Conservation (phyloP, 345 rosid genomes). For the Hevea brasiliensis region DNA sequence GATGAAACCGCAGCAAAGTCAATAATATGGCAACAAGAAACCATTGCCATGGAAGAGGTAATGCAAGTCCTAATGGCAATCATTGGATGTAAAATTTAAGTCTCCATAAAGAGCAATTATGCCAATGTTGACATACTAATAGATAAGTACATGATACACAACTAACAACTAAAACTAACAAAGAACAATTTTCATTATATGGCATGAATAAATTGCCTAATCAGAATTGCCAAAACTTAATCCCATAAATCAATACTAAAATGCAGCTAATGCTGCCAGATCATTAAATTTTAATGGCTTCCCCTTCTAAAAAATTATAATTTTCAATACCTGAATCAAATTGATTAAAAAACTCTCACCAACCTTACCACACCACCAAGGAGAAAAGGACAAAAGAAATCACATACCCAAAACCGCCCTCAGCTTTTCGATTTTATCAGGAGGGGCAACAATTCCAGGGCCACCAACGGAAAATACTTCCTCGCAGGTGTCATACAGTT, state of each 20-base stretch:
- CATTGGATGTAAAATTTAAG: neutral
- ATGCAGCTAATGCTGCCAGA: conserved; percentile 5
- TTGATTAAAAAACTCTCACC: neutral
- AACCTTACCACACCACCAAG: neutral
- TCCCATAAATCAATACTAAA: neutral
- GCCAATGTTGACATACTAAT: neutral
- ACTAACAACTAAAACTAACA: neutral
- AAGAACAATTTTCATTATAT: neutral
- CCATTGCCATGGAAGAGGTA: neutral
- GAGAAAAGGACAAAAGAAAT: neutral
- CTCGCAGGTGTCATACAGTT: conserved; percentile 66
- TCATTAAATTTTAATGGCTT: neutral
- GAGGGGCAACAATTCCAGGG: conserved; percentile 61
- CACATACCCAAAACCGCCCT: conserved; percentile 69
- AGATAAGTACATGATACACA: neutral
- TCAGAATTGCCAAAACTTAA: neutral
- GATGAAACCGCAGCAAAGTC: neutral
- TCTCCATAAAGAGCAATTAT: neutral
- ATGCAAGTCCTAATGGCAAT: neutral
- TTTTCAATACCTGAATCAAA: conserved; percentile 3
- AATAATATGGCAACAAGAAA: too few species aligned
- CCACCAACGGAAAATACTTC: conserved; percentile 56
- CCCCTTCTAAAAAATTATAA: neutral
- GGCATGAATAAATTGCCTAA: neutral
- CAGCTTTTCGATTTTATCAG: conserved; percentile 55